Evolutionary conservation across 805 yeast genomes (phyloP).

Genomic region (Metschnikowia picachoensis): DNA sequence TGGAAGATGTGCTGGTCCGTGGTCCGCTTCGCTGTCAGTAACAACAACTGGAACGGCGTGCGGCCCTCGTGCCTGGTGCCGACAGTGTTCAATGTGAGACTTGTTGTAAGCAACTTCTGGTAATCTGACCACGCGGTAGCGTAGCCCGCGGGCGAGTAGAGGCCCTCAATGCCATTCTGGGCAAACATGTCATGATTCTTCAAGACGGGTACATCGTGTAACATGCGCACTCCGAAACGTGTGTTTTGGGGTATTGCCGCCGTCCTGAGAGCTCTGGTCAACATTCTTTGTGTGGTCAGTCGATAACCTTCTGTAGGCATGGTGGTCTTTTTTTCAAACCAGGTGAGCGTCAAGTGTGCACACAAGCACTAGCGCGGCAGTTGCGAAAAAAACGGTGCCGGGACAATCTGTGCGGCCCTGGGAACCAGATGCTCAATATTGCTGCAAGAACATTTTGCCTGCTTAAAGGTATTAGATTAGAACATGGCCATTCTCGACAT

Average conservation of each 20-base stretch:
- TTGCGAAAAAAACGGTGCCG: constrained; percentile 2
- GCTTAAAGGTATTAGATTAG: too few relatives aligned
- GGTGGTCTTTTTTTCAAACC: background rate
- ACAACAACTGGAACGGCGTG: constrained; percentile 65
- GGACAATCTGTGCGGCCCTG: background rate
- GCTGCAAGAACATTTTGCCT: too few relatives aligned
- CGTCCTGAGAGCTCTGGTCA: constrained; percentile 2
- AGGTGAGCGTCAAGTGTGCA: background rate
- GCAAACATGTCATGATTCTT: constrained; percentile 36
- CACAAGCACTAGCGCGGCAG: constrained; percentile 1
- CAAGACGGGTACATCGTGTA: constrained; percentile 66
- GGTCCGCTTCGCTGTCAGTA: constrained; percentile 63
- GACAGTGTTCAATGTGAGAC: constrained; percentile 58
- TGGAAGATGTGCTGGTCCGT: constrained; percentile 72
- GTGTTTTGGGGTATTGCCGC: background rate
- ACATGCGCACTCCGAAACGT: background rate
- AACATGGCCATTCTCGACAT: too few relatives aligned
- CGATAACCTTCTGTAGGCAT: background rate
- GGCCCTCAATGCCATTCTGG: constrained; percentile 54
- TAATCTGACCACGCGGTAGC: constrained; percentile 76
- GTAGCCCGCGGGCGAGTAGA: constrained; percentile 64
- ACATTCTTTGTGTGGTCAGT: background rate
- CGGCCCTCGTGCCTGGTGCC: constrained; percentile 81
- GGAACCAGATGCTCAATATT: too few relatives aligned
- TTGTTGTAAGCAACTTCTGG: constrained; percentile 62